Percentiles rank a stretch among this genome's conserved stretches.
phyloP scores from a whole-genome alignment of 1,284 basidiomycete genomes.

The Xerocomus tenax region DNA sequence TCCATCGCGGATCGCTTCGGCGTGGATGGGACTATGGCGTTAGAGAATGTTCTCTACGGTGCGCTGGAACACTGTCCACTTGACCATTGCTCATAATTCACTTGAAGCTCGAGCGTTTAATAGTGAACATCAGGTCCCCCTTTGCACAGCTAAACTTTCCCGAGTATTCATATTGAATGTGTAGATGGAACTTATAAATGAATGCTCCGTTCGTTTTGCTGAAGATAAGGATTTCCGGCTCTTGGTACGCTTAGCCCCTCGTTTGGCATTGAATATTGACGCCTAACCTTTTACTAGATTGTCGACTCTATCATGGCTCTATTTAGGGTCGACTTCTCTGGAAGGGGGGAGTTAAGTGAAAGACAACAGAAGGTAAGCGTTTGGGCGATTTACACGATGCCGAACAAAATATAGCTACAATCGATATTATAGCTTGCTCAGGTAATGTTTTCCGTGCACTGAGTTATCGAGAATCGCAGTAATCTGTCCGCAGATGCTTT shows the following conservation, averaged over 20 bases:
- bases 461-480: background rate
- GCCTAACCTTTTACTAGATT: constrained; percentile 45
- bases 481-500: constrained; percentile 59
- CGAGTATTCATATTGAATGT: constrained; percentile 7
- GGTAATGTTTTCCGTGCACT: constrained; percentile 29
- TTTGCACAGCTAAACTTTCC: background rate
- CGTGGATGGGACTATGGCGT: constrained; percentile 76
- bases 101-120: constrained; percentile 71
- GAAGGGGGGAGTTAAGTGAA: constrained; percentile 86
- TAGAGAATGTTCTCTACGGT: constrained; percentile 84
- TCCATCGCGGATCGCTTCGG: constrained; percentile 87
- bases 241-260: constrained; percentile 38
- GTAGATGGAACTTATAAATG: constrained; percentile 81
- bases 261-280: background rate
- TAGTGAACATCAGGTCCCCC: constrained; percentile 71
- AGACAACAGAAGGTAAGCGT: constrained; percentile 73
- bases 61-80: constrained; percentile 5
- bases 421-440: constrained; percentile 49
- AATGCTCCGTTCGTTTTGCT: constrained; percentile 73
- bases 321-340: constrained; percentile 87
- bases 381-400: background rate
- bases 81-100: background rate
- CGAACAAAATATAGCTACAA: background rate
- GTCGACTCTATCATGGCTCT: constrained; percentile 93
- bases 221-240: constrained; percentile 76